A percentile compares a stretch with the other conserved stretches of the same genome.
Conservation (phyloP, 2,329 filamentous ascomycete genomes). For the Aureobasidium vineae region DNA sequence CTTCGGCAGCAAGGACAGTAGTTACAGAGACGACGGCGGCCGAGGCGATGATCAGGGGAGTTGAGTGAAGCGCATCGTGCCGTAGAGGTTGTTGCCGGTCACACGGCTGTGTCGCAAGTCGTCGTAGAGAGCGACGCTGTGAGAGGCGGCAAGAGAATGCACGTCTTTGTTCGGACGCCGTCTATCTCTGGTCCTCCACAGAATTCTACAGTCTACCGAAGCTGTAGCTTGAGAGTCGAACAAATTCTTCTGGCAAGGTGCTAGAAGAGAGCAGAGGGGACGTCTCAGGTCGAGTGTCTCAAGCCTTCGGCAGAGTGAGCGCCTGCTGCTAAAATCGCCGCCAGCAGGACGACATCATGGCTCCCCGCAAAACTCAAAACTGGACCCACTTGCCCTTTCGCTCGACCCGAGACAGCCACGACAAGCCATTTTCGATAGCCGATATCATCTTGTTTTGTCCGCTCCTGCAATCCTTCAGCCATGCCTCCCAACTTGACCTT, state of each 20-base stretch:
- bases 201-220: too few species aligned
- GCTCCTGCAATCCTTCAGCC: neutral
- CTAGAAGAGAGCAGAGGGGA: neutral
- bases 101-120: neutral
- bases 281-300: slow-evolving; percentile 10
- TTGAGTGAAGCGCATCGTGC: neutral
- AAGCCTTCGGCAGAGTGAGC: neutral
- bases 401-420: neutral
- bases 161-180: neutral
- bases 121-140: neutral
- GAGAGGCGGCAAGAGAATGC: neutral
- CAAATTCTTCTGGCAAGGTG: neutral
- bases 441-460: neutral
- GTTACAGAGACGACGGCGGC: neutral
- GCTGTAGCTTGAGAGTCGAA: neutral
- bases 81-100: neutral
- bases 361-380: slow-evolving; percentile 6
- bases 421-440: slow-evolving; percentile 13
- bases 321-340: slow-evolving; percentile 7
- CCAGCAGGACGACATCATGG: slow-evolving; percentile 17
- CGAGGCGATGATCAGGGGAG: slow-evolving; percentile 11
- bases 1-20: neutral
- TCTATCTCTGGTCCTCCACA: neutral
- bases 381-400: slow-evolving; percentile 1
- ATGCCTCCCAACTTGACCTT: slow-evolving; percentile 23